These are phyloP conservation scores for Xylaria arbuscula DNA, from an alignment of 2,329 filamentous ascomycete species.

Conservation along the genomic window DNA sequence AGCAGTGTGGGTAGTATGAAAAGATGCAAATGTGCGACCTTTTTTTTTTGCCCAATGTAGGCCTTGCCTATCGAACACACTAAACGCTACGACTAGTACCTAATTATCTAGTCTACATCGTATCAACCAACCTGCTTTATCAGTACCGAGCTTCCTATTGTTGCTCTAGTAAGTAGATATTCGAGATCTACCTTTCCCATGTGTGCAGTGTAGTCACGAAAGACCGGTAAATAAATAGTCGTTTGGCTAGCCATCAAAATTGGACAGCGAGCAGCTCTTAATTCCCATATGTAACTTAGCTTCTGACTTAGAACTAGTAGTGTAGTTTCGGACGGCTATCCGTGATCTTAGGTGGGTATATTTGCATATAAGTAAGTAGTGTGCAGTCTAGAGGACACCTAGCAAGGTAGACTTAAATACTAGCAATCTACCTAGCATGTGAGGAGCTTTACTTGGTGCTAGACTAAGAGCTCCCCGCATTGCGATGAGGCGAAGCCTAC, in stretches of 20 bases:
- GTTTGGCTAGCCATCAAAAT: not conserved
- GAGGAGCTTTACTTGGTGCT: not conserved
- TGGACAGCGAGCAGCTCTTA: not conserved
- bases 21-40: no score
- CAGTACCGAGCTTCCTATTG: constrained; percentile 1
- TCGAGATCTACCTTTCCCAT: not conserved
- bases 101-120: not conserved
- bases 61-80: not conserved
- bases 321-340: not conserved
- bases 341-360: constrained; percentile 4
- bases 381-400: no score
- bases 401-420: not conserved
- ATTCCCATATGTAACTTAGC: not conserved
- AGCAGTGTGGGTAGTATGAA: not conserved
- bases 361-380: no score
- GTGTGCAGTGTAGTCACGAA: not conserved
- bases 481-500: not conserved
- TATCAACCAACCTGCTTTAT: not conserved
- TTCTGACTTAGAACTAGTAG: not conserved
- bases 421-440: no score
- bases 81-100: not conserved
- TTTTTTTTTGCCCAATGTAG: not conserved
- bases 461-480: constrained; percentile 1
- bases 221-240: not conserved
- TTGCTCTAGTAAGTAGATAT: not conserved